Conservation (phyloP, 208 protist genomes). For the Acanthamoeba lenticulata region DNA sequence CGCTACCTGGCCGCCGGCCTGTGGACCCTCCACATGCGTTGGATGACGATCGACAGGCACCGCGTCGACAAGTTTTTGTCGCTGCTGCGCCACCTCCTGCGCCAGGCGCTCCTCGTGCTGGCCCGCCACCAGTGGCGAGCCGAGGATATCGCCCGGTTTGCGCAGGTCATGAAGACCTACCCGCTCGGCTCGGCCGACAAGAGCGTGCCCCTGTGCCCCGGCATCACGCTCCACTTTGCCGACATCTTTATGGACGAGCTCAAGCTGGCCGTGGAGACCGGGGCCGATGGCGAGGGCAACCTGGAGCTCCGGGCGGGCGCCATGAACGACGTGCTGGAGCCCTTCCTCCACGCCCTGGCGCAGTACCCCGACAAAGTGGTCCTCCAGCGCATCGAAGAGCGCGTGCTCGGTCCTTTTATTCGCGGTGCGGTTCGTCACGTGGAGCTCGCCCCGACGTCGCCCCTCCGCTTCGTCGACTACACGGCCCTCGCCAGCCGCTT, state of each 20-base stretch:
- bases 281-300: not conserved
- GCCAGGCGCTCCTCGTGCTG: not conserved
- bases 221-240: slow-evolving; percentile 15
- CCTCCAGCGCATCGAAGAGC: not conserved
- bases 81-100: slow-evolving; percentile 26
- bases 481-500: not conserved
- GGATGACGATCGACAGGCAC: not conserved
- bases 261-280: not conserved
- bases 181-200: not conserved
- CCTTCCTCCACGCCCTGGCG: not conserved
- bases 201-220: not conserved
- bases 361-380: not conserved
- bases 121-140: slow-evolving; percentile 11
- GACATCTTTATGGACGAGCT: slow-evolving; percentile 31
- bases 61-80: slow-evolving; percentile 38
- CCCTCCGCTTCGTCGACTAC: not conserved
- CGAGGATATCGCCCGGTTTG: not conserved
- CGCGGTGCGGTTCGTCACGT: not conserved
- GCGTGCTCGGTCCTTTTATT: no score
- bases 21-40: slow-evolving; percentile 16
- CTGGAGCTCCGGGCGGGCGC: not conserved
- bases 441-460: not conserved
- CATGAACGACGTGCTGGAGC: not conserved
- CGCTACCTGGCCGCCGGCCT: not conserved
- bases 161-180: not conserved